Evolutionary conservation across 2,329 filamentous ascomycete species (phyloP).

Genomic region (Curvularia sp.): DNA sequence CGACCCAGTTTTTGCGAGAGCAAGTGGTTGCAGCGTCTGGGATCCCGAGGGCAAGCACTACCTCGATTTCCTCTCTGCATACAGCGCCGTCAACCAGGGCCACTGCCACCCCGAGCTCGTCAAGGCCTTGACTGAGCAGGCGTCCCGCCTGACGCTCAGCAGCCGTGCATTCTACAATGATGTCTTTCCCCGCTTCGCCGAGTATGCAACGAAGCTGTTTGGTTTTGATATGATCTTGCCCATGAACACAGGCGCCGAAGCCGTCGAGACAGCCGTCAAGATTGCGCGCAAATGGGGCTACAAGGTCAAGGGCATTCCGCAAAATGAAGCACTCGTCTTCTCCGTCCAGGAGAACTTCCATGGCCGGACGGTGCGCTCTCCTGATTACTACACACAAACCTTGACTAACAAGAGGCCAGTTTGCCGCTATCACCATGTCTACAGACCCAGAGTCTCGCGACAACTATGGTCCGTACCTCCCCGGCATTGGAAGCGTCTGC

Average conservation of each 20-base stretch:
- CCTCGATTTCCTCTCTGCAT: conserved; percentile 96
- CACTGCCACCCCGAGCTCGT: conserved; percentile 97
- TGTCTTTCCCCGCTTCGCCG: conserved; percentile 93
- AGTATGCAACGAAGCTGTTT: conserved; percentile 87
- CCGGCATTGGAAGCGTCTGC: conserved; percentile 78
- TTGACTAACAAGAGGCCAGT: conserved; percentile 60
- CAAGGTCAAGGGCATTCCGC: conserved; percentile 89
- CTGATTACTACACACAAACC: background rate
- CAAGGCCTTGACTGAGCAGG: conserved; percentile 88
- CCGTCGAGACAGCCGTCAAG: conserved; percentile 95
- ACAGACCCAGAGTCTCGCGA: conserved; percentile 94
- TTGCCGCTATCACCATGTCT: conserved; percentile 94
- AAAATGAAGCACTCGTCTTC: conserved; percentile 84
- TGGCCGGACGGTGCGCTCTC: conserved; percentile 78
- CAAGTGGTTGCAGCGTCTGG: conserved; percentile 88
- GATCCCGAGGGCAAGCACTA: conserved; percentile 93
- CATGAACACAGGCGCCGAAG: conserved; percentile 98
- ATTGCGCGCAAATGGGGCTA: conserved; percentile 98
- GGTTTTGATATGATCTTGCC: conserved; percentile 97
- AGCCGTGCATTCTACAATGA: conserved; percentile 98
- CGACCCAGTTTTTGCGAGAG: conserved; percentile 70
- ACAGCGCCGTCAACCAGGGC: conserved; percentile 97
- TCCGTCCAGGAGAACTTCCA: conserved; percentile 93
- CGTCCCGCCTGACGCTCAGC: conserved; percentile 85
- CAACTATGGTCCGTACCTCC: conserved; percentile 96